Conservation (phyloP, 192 early-diverging fungal genomes). For the Entomortierella lignicola region DNA sequence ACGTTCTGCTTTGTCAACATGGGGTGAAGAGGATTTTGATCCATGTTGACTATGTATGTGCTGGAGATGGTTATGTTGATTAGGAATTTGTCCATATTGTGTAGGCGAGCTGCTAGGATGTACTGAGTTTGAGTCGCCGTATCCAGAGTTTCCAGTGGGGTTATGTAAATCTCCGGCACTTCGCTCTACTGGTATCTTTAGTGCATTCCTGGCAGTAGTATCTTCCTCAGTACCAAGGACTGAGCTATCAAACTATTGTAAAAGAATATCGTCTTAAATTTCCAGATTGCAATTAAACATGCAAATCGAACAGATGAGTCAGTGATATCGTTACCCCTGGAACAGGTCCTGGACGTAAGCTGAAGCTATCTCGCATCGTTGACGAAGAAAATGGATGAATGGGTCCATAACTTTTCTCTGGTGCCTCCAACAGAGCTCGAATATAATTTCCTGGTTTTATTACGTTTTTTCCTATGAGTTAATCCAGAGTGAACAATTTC, state of each 20-base stretch:
- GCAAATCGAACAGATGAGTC: too few relatives aligned
- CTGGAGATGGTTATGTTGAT: conserved; percentile 10
- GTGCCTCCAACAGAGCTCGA: conserved; percentile 38
- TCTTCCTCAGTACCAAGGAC: conserved; percentile 49
- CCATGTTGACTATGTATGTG: conserved; percentile 16
- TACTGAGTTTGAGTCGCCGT: background rate
- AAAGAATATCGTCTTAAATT: background rate
- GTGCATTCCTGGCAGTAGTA: conserved; percentile 2
- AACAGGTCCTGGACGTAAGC: conserved; percentile 45
- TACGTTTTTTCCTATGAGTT: conserved; percentile 34
- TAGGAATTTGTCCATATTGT: conserved; percentile 1
- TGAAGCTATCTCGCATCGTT: conserved; percentile 43
- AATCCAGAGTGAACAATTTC: background rate
- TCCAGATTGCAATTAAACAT: too few relatives aligned
- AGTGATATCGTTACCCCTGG: conserved; percentile 49
- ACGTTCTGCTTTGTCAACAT: conserved; percentile 39
- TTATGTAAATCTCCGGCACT: conserved; percentile 8
- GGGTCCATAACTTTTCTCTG: conserved; percentile 44
- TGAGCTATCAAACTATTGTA: conserved; percentile 34
- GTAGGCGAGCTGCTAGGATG: background rate
- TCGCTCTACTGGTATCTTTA: conserved; percentile 6
- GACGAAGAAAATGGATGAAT: conserved; percentile 42
- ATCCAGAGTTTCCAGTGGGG: conserved; percentile 20
- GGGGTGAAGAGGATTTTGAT: conserved; percentile 48
- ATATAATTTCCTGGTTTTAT: conserved; percentile 52